Base-by-base conservation (phyloP, 352 stramenopile species). In the Peronospora belbahrii region DNA sequence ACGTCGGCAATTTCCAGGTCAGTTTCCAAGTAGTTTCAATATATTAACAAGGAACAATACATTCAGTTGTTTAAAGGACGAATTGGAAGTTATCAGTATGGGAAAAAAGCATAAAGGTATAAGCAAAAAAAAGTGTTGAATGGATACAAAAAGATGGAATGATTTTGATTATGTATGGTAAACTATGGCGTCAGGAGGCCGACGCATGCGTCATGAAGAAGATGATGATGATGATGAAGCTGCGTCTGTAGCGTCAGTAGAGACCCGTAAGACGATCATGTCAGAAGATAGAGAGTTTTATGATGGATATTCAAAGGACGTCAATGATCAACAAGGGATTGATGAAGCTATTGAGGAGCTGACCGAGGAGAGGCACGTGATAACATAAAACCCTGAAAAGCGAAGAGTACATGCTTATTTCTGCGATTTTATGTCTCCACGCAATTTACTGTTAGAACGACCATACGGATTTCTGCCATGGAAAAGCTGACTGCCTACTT, bases 301-400 rank as follows among this genome's bases (percentile, higher is more conserved):
- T 40, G 79, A 88, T 24, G 48, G 69, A 30, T 81, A 74, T 48
- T 71, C 63, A 8, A 81, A 83, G 35, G 59, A 64, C 34, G 62
- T 74, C 14, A 69, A 70, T 17, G 73, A 87, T 40, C 73, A 90
- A 13, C 61, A 85, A 28, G 64, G 65, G 2, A 63, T 94, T 8
- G 70, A 90, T 15, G 76, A 89, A 23, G 69, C 76, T 2, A 65
- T 94, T 13, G 80, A 89, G 41, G 70, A 88, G 46, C 59, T 94
- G 27, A 88, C 67, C 0, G 78, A 91, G 52, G 83, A 85, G 56
- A 59, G 83, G 83, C 90, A 58, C 8, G 25, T 44, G 35, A 14
- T n/a, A n/a, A 18, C 8, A 27, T 19, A 40, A 6, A 10, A 4
- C 3, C 7, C 7, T 10, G 7, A 14, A 33, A 3, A 19, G 17